phyloP scores from a whole-genome alignment of 116 monocot species.

The Thalassia testudinum region DNA sequence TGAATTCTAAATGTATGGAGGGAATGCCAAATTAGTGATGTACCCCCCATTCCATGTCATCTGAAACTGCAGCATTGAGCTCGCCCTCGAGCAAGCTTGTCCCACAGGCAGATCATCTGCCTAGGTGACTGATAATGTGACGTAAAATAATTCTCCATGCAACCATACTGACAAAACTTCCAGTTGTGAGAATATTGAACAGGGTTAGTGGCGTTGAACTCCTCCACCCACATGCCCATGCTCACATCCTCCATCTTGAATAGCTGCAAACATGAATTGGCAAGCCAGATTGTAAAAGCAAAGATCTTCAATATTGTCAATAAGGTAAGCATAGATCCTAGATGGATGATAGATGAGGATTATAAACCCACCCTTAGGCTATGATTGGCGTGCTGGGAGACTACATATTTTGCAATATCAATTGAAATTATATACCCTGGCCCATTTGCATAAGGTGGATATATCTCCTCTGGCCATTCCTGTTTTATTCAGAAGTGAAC shows the following conservation, averaged over 20 bases:
- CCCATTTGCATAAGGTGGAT: slow-evolving; percentile 97
- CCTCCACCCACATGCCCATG: slow-evolving; percentile 97
- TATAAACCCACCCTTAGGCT: slow-evolving; percentile 34
- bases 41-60: slow-evolving; percentile 18
- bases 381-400: slow-evolving; percentile 48
- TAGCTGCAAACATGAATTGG: slow-evolving; percentile 31
- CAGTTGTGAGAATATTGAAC: slow-evolving; percentile 75
- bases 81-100: slow-evolving; percentile 43
- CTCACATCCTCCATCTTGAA: slow-evolving; percentile 99
- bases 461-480: slow-evolving; percentile 90
- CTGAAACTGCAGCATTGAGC: slow-evolving; percentile 79
- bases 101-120: slow-evolving; percentile 89
- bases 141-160: slow-evolving; percentile 74
- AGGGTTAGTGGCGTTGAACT: slow-evolving; percentile 40
- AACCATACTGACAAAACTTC: slow-evolving; percentile 89
- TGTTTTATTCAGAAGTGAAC: slow-evolving; percentile 10
- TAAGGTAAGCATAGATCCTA: neutral
- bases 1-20: too few relatives aligned
- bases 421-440: slow-evolving; percentile 87
- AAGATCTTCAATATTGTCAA: neutral
- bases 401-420: slow-evolving; percentile 59
- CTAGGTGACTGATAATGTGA: slow-evolving; percentile 92
- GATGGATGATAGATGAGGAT: neutral
- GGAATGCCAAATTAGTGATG: too few relatives aligned
- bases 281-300: neutral